Conservation (phyloP, 306 rosid species). For the Psophocarpus tetragonolobus region DNA sequence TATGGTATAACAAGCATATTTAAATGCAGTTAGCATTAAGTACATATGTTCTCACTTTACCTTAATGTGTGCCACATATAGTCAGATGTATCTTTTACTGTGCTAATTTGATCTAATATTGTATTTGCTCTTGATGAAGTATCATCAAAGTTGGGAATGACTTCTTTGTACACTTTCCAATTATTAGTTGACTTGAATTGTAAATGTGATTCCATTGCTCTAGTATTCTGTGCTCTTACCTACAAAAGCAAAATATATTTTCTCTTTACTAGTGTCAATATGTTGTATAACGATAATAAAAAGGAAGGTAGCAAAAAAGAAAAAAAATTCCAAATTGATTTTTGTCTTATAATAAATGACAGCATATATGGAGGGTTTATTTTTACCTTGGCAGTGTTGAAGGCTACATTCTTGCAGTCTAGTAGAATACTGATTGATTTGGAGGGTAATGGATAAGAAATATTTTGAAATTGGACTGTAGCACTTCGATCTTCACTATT, state of each 20-base stretch:
- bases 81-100: conserved; percentile 45
- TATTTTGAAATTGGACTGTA: conserved; percentile 30
- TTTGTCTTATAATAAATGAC: background rate
- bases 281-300: background rate
- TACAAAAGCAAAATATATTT: conserved; percentile 29
- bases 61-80: conserved; percentile 55
- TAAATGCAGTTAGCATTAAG: background rate
- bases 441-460: conserved; percentile 32
- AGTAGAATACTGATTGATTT: conserved; percentile 54
- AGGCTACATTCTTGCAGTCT: conserved; percentile 48
- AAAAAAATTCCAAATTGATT: background rate
- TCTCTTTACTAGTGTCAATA: background rate
- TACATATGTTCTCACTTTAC: conserved; percentile 33
- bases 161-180: conserved; percentile 51
- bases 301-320: background rate
- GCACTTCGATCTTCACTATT: conserved; percentile 30
- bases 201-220: conserved; percentile 36
- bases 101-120: conserved; percentile 51
- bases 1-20: background rate
- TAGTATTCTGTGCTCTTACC: conserved; percentile 33
- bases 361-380: background rate
- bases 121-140: conserved; percentile 38
- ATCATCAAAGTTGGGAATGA: conserved; percentile 40
- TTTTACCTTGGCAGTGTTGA: conserved; percentile 54
- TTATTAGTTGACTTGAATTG: conserved; percentile 34